A percentile compares a stretch with the other conserved stretches of the same genome.
Evolutionary conservation across 306 rosid genomes (phyloP).

Genomic region (Sesbania bispinosa): DNA sequence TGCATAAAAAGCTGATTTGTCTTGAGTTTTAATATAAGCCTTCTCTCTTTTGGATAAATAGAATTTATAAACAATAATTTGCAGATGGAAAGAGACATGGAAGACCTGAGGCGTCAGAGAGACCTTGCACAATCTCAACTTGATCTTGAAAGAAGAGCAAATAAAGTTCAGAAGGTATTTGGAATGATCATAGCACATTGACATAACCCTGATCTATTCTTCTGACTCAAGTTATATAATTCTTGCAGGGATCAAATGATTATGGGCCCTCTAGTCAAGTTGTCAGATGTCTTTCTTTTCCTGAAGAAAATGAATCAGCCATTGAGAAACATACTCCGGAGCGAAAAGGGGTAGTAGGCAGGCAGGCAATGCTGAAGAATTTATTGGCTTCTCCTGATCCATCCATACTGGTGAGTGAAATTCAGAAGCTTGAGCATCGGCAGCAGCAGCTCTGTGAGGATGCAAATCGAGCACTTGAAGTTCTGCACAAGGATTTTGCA

Average conservation of each 20-base stretch:
- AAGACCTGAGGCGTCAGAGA: conserved; percentile 71
- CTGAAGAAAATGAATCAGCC: conserved; percentile 46
- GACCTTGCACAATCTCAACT: conserved; percentile 65
- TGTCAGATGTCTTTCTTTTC: conserved; percentile 81
- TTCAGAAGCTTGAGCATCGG: conserved; percentile 73
- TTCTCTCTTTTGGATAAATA: conserved; percentile 9
- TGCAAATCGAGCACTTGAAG: conserved; percentile 90
- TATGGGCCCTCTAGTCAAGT: conserved; percentile 71
- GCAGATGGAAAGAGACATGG: conserved; percentile 85
- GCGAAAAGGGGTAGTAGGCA: conserved; percentile 36
- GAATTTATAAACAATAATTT: conserved; percentile 20
- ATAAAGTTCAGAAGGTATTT: conserved; percentile 62
- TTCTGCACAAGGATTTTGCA: conserved; percentile 79
- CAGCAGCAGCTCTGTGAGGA: conserved; percentile 91
- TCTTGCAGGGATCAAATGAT: conserved; percentile 54
- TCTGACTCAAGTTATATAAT: conserved; percentile 7
- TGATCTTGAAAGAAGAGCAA: conserved; percentile 50
- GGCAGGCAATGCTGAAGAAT: conserved; percentile 66
- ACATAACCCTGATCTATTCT: conserved; percentile 5
- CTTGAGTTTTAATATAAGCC: background rate
- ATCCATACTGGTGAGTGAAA: conserved; percentile 72
- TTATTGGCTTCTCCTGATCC: conserved; percentile 79
- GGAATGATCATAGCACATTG: background rate
- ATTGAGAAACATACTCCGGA: conserved; percentile 41
- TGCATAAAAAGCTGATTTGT: background rate